Evolutionary conservation across 169 alveolate species (phyloP).

Genomic region (Plasmodium sp.): DNA sequence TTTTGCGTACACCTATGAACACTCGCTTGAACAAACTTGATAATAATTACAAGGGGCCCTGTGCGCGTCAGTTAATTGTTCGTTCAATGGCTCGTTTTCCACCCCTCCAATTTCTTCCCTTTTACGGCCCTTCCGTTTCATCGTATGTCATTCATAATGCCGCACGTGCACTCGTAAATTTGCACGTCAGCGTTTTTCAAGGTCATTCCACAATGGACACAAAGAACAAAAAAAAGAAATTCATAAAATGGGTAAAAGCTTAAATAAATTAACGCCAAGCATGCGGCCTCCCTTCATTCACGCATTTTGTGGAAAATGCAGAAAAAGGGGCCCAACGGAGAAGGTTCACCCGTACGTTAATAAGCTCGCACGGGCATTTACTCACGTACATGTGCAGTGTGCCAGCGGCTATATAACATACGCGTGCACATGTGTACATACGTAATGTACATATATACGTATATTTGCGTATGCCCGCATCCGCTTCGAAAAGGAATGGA

Average conservation of each 20-base stretch:
- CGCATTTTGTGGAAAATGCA: not conserved
- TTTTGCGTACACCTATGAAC: not conserved
- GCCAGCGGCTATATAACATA: not conserved
- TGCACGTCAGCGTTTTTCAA: not conserved
- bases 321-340: not conserved
- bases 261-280: not conserved
- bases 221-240: not conserved
- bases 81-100: not conserved
- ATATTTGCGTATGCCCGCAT: not conserved
- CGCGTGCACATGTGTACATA: not conserved
- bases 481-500: not conserved
- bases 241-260: not conserved
- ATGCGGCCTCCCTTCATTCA: not conserved
- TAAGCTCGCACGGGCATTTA: not conserved
- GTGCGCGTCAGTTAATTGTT: not conserved
- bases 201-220: not conserved
- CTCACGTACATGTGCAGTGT: not conserved
- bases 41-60: not conserved
- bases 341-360: not conserved
- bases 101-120: not conserved
- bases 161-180: not conserved
- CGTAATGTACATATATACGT: not conserved
- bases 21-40: not conserved
- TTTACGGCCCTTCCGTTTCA: not conserved
- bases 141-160: not conserved